Evolutionary conservation across 1,284 basidiomycete genomes (phyloP), one percentile per base, ranked within the genome.

Genomic region (Ceratobasidium sp.): DNA sequence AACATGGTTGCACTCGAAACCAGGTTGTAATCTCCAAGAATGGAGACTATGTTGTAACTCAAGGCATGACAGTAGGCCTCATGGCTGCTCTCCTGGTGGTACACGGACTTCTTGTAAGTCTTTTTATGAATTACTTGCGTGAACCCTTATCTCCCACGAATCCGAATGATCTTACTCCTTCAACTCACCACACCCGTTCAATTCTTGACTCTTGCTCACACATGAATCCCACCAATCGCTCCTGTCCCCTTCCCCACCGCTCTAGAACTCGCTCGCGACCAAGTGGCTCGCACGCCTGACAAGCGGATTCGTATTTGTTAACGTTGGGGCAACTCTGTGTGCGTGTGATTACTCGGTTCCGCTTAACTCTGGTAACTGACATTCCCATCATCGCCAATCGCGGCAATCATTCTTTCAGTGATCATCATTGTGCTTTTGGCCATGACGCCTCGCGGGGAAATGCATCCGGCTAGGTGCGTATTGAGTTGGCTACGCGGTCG

Each of bases 401-500:
- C 11, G 43, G n/a, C n/a, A n/a, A 8, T 63, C 8, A 13, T 62
- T 9, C 18, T 18, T 76, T 72, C 72, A 91, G 88, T 92, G 14
- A 95, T 96, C 79, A 91, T 95, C 78, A 93, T 97, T 78, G 88
- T 91, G 4, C 87, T 97, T 13, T 86, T 97, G 21, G 91, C 93
- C 26, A 92, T 87, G 77, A 92, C 92, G 0, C 86, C 89, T 1
- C 86, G 90, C 52, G 82, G 85, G 0, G 89, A 96, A 76, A 96
- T 97, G 92, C 94, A 96, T 78, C 76, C 83, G 9, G 74, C 75
- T 11, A 50, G 55, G 75, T 76, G 54, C n/a, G 73, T 63, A 58
- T 41, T 35, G 6, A 30, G 23, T 55, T 9, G 5, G 7, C 21
- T 43, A 38, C 16, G 5, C 23, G 18, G 23, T 21, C n/a, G n/a